Percentiles rank a stretch among this genome's conserved stretches.
phyloP scores from a whole-genome alignment of 495 filamentous ascomycete genomes.

The Annulohypoxylon moriforme region DNA sequence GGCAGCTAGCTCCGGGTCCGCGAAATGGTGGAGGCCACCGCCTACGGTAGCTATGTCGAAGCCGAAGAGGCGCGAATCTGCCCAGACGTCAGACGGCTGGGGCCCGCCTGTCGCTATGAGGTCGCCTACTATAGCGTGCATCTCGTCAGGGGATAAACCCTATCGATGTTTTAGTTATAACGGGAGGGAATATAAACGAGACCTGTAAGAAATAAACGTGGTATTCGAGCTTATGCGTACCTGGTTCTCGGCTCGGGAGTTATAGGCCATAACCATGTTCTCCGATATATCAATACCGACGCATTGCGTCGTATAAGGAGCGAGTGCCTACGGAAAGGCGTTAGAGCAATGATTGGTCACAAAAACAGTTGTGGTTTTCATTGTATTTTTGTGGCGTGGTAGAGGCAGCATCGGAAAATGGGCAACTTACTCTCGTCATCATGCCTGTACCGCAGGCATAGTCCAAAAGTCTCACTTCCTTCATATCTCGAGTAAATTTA shows the following conservation, averaged over 20 bases:
- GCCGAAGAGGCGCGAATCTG: constrained; percentile 61
- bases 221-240: constrained; percentile 36
- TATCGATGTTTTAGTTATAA: constrained; percentile 37
- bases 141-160: constrained; percentile 61
- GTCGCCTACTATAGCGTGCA: constrained; percentile 70
- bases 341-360: constrained; percentile 24
- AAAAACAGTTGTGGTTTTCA: neutral
- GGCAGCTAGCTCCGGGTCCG: constrained; percentile 66
- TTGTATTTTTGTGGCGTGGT: neutral
- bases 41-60: constrained; percentile 75
- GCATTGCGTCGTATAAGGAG: constrained; percentile 69
- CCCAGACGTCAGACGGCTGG: constrained; percentile 51
- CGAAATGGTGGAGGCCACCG: constrained; percentile 79
- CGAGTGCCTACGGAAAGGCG: constrained; percentile 58
- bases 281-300: constrained; percentile 75
- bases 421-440: constrained; percentile 63
- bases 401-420: neutral
- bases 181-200: neutral
- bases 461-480: constrained; percentile 71
- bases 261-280: constrained; percentile 72
- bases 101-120: constrained; percentile 59
- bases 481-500: constrained; percentile 41
- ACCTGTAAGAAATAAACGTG: neutral
- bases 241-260: constrained; percentile 59
- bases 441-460: constrained; percentile 81